Base-by-base conservation (phyloP, 176 grass and related monocot species). In the Themeda triandra region DNA sequence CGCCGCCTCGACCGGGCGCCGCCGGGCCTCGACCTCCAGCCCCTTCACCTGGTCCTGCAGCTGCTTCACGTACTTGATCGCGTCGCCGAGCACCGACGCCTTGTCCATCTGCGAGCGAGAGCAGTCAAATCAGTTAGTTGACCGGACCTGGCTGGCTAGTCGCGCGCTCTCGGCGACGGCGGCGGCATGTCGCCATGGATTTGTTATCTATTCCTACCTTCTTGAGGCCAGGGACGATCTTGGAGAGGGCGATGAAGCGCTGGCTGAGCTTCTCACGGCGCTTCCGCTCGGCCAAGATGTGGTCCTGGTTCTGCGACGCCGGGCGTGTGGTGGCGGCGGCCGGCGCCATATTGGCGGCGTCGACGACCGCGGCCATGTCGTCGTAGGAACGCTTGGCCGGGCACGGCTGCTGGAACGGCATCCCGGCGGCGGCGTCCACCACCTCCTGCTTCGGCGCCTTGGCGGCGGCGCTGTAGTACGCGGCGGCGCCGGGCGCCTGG, bases 211-310 rank as follows among this genome's bases (percentile, higher is more conserved):
- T 3, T 59, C 59, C n/a, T 76, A 97, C 94, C 94, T 98, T 98
- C 85, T 98, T 95, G 39, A 98, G 91, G 14, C 87, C 96, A 23
- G 96, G 96, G 21, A 98, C 93, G 53, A 98, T 95, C 69, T 90
- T 90, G 76, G 96, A 98, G 33, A 98, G 86, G 31, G 91, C 96
- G 74, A 98, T 98, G 84, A 98, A 98, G 62, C 96, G 87, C 89
- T 98, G 91, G 87, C 93, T 98, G 82, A 98, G 89, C 88, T 98
- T 98, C 80, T 98, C 96, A 24, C 96, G 92, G 66, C 96, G 87
- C 83, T 90, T 93, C 13, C 96, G 83, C 80, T 98, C 96, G 24
- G 96, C 96, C 27, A 98, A 24, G 84, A 98, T 95, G 84, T 98
- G 96, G 65, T 98, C 96, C 70, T 98, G 91, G 85, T 93, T 98